Base-by-base conservation (phyloP, 1,284 basidiomycete genomes). In the Schizopora paradoxa region DNA sequence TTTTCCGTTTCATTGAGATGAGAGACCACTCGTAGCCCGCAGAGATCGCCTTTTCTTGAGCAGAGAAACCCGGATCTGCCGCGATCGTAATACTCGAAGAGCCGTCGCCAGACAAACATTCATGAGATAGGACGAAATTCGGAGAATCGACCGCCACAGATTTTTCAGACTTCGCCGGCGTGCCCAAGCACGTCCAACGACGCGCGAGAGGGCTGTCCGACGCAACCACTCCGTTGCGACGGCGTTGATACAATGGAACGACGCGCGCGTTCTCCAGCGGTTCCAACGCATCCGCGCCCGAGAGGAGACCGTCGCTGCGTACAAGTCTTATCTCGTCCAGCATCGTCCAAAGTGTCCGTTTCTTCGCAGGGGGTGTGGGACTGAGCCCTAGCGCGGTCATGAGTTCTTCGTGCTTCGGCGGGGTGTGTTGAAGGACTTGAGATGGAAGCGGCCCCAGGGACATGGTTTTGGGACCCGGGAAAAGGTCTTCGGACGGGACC, bases 261-360 rank as follows among this genome's bases (percentile, higher is more conserved):
- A 50, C 39, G 13, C 40, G 44, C 1, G 40, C 48, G 5, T 43
- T 18, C 16, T 43, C 36, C 28, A 18, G 36, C 14, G 48, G 48
- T 16, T 23, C 48, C 10, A 50, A 44, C 21, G 39, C 35, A 16
- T 36, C 21, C 13, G 16, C 28, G 21, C 27, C 40, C n/a, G 33
- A 16, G 22, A 50, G 26, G 18, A 50, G n/a, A 13, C 48, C 48
- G 6, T 44, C 48, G 6, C 38, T 16, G 26, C 44, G 43, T 16
- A 50, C 32, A 23, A 50, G 48, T 27, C 23, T 46, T 22, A 50
- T 50, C 27, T 50, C 48, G 26, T 50, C 48, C 19, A 35, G 11
- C 43, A 50, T 45, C 13, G 48, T 50, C 48, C 48, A 50, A 11
- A 50, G 28, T 8, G 43, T 46, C 33, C 48, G 48, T 6, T 39